Evolutionary conservation across 2,329 filamentous ascomycete species (phyloP).

Genomic region (Neonectria coccinea): DNA sequence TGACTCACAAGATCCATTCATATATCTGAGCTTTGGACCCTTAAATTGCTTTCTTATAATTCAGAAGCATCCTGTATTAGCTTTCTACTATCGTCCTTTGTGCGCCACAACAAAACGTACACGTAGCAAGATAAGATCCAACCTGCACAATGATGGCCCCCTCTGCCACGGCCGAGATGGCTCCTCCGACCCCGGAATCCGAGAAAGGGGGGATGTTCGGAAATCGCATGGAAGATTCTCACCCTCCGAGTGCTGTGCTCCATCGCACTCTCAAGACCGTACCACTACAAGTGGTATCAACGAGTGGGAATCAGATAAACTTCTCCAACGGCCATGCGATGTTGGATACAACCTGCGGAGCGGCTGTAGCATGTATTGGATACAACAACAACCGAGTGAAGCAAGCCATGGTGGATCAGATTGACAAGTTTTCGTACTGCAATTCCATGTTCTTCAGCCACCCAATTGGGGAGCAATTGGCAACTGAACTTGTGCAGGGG

Average conservation of each 20-base stretch:
- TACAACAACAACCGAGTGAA: conserved; percentile 35
- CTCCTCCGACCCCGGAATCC: neutral
- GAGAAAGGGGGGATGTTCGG: neutral
- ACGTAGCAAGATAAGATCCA: neutral
- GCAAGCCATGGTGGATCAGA: conserved; percentile 36
- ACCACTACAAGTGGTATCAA: neutral
- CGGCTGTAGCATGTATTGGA: conserved; percentile 37
- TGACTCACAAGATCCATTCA: too few species aligned
- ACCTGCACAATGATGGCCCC: neutral
- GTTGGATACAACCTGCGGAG: conserved; percentile 28
- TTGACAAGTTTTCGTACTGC: conserved; percentile 36
- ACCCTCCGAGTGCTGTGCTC: neutral
- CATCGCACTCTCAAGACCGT: conserved; percentile 5
- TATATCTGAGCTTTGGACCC: neutral
- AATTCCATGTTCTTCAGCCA: conserved; percentile 40
- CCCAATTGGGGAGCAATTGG: conserved; percentile 35
- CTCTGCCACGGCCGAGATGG: neutral
- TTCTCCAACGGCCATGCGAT: conserved; percentile 13
- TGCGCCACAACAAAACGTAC: neutral
- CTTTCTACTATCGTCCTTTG: neutral
- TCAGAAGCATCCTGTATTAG: neutral
- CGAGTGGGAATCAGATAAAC: neutral
- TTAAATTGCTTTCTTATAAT: neutral
- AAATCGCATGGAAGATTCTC: neutral
- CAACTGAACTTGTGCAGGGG: conserved; percentile 44